These are phyloP conservation scores for Candida ulmi DNA, from an alignment of 805 yeast genomes.

Conservation along the genomic window DNA sequence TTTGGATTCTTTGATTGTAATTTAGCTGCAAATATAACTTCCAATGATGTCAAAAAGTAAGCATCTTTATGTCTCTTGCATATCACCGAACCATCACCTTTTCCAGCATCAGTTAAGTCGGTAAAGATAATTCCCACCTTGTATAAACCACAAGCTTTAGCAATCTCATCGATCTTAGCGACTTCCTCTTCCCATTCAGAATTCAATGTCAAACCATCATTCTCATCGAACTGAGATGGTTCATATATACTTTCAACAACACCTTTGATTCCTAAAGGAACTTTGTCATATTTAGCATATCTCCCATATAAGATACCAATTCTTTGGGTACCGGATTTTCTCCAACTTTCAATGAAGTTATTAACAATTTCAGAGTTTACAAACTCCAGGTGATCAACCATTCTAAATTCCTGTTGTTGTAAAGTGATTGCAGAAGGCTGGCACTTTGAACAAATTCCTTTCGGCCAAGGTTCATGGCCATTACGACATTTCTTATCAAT, in stretches of 20 bases:
- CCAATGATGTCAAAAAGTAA: slow-evolving; percentile 85
- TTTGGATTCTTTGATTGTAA: slow-evolving; percentile 67
- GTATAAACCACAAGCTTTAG: slow-evolving; percentile 51
- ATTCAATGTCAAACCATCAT: slow-evolving; percentile 75
- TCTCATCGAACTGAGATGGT: slow-evolving; percentile 81
- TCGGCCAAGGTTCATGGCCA: slow-evolving; percentile 94
- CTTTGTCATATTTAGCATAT: slow-evolving; percentile 71
- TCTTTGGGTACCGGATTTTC: slow-evolving; percentile 82
- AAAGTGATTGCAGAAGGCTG: slow-evolving; percentile 94
- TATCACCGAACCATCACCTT: slow-evolving; percentile 80
- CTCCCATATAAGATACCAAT: slow-evolving; percentile 80
- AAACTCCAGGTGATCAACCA: slow-evolving; percentile 97
- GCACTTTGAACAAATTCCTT: slow-evolving; percentile 91
- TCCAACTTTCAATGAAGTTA: slow-evolving; percentile 87
- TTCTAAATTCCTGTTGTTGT: slow-evolving; percentile 83
- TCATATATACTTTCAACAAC: slow-evolving; percentile 92
- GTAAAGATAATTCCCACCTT: slow-evolving; percentile 85
- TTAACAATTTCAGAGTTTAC: slow-evolving; percentile 69
- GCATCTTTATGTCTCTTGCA: slow-evolving; percentile 92
- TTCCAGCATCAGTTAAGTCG: slow-evolving; percentile 83
- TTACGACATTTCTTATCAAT: slow-evolving; percentile 61
- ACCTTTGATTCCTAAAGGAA: slow-evolving; percentile 91
- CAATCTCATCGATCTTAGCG: slow-evolving; percentile 44
- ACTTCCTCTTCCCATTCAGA: slow-evolving; percentile 45
- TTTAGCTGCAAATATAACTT: slow-evolving; percentile 75